A percentile compares a stretch with the other conserved stretches of the same genome.
Evolutionary conservation across 2,329 filamentous ascomycete species (phyloP).

Genomic region (Monosporascus sp.): DNA sequence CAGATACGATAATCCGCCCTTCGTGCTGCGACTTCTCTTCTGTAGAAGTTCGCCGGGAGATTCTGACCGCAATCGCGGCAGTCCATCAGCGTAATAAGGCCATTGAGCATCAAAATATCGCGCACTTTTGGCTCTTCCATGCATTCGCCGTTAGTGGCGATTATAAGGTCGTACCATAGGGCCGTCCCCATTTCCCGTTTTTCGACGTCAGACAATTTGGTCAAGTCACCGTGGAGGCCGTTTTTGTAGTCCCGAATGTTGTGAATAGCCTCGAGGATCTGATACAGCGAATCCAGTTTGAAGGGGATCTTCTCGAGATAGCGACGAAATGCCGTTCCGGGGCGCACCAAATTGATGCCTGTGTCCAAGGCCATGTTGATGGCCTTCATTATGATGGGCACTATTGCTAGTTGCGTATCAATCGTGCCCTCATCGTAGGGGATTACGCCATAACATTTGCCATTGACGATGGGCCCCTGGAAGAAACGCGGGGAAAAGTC

Average conservation of each 20-base stretch:
- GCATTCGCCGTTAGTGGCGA: neutral
- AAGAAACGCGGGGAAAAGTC: slow-evolving; percentile 8
- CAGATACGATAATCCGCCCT: neutral
- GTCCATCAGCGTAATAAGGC: neutral
- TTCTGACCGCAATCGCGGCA: neutral
- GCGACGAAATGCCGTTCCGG: slow-evolving; percentile 19
- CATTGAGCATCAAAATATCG: neutral
- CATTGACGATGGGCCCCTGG: slow-evolving; percentile 10
- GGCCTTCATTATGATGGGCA: slow-evolving; percentile 9
- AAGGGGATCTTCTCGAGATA: slow-evolving; percentile 23
- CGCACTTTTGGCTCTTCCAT: neutral
- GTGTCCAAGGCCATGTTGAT: slow-evolving; percentile 8
- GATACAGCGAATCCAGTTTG: slow-evolving; percentile 5
- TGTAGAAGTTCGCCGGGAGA: neutral
- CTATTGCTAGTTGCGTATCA: slow-evolving; percentile 10
- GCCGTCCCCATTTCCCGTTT: neutral
- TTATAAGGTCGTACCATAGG: neutral
- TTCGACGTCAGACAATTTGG: neutral
- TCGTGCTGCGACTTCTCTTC: neutral
- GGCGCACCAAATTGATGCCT: slow-evolving; percentile 17
- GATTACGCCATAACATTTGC: slow-evolving; percentile 15
- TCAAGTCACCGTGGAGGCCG: neutral
- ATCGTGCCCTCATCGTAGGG: slow-evolving; percentile 13
- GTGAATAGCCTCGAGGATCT: slow-evolving; percentile 16
- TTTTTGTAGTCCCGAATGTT: slow-evolving; percentile 9